These are phyloP conservation scores for Phytophthora cryptogea DNA, from an alignment of 352 stramenopile species.

Conservation along the genomic window DNA sequence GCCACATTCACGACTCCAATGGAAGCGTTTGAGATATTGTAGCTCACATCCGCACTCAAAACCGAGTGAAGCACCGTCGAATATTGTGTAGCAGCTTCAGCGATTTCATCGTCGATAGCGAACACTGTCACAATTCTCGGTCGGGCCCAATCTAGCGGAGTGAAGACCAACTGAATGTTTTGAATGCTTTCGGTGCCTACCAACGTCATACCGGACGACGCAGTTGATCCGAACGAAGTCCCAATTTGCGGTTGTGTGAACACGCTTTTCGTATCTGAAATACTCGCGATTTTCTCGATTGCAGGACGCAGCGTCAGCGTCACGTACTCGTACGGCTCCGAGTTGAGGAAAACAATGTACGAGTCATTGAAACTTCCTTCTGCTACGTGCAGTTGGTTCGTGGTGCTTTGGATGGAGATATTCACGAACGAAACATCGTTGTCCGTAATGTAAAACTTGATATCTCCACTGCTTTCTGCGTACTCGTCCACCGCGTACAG, in stretches of 20 bases:
- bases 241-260: conserved; percentile 41
- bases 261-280: conserved; percentile 29
- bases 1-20: conserved; percentile 44
- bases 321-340: conserved; percentile 71
- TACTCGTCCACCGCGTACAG: conserved; percentile 51
- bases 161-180: conserved; percentile 61
- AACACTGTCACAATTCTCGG: conserved; percentile 53
- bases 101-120: conserved; percentile 62
- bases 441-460: conserved; percentile 58
- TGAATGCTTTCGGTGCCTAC: conserved; percentile 9
- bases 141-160: conserved; percentile 59
- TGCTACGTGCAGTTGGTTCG: conserved; percentile 54
- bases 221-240: conserved; percentile 14
- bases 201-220: conserved; percentile 26
- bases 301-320: conserved; percentile 41
- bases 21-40: conserved; percentile 67
- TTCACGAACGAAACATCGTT: conserved; percentile 70
- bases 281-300: conserved; percentile 50
- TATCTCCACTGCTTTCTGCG: conserved; percentile 18
- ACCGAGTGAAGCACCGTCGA: conserved; percentile 50
- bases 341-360: conserved; percentile 60
- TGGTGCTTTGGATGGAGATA: conserved; percentile 46
- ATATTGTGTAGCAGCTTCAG: conserved; percentile 64
- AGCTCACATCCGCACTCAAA: conserved; percentile 52
- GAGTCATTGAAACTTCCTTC: conserved; percentile 83